Evolutionary conservation across 192 early-diverging fungal species (phyloP).

Genomic region (Backusella parvicylindrica): DNA sequence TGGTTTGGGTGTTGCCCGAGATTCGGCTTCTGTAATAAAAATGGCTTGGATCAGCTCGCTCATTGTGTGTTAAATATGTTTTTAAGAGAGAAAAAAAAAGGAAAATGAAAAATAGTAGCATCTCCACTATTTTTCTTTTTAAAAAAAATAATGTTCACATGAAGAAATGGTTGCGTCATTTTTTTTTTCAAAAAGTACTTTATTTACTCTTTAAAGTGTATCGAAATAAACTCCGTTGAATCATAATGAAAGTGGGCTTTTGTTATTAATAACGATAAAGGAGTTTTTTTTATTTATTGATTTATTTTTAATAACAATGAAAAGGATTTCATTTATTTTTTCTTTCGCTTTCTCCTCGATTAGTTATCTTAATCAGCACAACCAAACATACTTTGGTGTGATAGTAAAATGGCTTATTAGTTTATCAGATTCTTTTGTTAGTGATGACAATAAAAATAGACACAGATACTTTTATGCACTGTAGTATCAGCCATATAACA

Average conservation of each 20-base stretch:
- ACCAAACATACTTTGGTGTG: background rate
- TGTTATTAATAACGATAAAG: background rate
- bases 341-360: background rate
- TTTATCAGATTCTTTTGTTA: no score
- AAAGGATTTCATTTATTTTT: background rate
- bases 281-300: background rate
- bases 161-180: background rate
- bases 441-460: no score
- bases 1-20: constrained; percentile 51
- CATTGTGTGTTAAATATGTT: constrained; percentile 28
- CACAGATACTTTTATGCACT: no score
- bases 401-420: no score
- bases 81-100: constrained; percentile 23
- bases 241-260: background rate
- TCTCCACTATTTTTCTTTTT: no score
- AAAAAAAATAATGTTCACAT: background rate
- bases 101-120: background rate
- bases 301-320: background rate
- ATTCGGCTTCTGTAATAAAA: constrained; percentile 49
- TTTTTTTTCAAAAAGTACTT: background rate
- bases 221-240: background rate
- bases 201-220: background rate
- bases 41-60: constrained; percentile 55
- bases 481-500: no score
- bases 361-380: background rate